phyloP scores from a whole-genome alignment of 129 eudicot genomes.

The Heracleum sosnowskyi region DNA sequence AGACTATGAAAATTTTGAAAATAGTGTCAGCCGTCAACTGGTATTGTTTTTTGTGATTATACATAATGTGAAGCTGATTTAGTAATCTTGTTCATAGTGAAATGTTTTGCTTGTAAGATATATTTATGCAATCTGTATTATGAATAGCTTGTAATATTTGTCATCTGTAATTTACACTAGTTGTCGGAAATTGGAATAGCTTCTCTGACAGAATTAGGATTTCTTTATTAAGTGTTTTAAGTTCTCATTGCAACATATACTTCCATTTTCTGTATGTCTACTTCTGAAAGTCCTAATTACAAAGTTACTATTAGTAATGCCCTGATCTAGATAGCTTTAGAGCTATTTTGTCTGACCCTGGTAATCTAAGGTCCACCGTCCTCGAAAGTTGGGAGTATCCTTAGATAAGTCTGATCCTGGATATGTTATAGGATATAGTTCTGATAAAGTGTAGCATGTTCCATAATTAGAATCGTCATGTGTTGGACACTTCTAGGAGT shows the following conservation, averaged over 20 bases:
- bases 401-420: background rate
- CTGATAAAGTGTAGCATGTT: background rate
- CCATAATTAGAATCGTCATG: background rate
- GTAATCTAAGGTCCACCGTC: background rate
- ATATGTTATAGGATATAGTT: background rate
- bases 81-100: background rate
- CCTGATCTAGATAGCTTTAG: background rate
- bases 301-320: background rate
- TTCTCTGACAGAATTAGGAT: background rate
- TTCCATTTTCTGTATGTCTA: background rate
- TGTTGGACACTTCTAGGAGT: background rate
- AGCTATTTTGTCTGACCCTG: background rate
- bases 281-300: background rate
- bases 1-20: slow-evolving; percentile 95
- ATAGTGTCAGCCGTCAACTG: slow-evolving; percentile 98
- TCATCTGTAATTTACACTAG: background rate
- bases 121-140: background rate
- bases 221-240: background rate
- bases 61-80: background rate
- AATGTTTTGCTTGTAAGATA: background rate
- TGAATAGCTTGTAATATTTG: background rate
- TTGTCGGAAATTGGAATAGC: background rate
- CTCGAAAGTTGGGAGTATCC: background rate
- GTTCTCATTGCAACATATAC: background rate
- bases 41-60: slow-evolving; percentile 30